Base-by-base conservation (phyloP, 2,329 filamentous ascomycete genomes). In the Aspergillus sp. region DNA sequence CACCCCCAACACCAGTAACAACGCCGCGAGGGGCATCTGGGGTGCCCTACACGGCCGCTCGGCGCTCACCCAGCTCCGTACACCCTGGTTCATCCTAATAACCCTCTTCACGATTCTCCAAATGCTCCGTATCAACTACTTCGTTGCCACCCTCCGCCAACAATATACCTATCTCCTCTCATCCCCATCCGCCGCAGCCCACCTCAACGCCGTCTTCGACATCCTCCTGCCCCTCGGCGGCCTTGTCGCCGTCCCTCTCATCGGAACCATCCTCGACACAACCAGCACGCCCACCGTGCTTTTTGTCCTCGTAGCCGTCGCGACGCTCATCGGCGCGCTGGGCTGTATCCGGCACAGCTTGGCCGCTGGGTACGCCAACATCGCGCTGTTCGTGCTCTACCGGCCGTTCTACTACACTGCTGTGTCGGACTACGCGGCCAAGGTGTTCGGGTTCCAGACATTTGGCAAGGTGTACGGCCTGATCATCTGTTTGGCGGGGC, bases 381-480 rank as follows among this genome's bases (percentile, higher is more conserved):
- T 96, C 49, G 74, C 79, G 43, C 80, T 96, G 9, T 95, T 96
- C 65, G 89, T 93, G 16, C 69, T 94, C 13, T 95, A 94, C 68
- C 82, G 91, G 0, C 90, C 90, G 0, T 86, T 95, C 51, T 95
- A 94, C 73, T 95, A 95, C 72, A 94, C 90, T 0, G 83, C 89
- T 2, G 88, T 95, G 9, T 91, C 87, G 53, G 91, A 96, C 73
- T 95, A 95, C 70, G 83, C 84, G 17, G 90, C 90, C 55, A 95
- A 95, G 73, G 90, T 96, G 33, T 96, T 96, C 68, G 91, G 91
- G 14, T 95, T 95, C 73, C 81, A 85, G 55, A 95, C 90, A 0
- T 96, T 96, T 61, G 92, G 91, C 43, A 95, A 89, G 52, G 90
- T 96, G n/a, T 96, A 96, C 71, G 91, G 91, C 10, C 80, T 92